These are phyloP conservation scores for Cicer arietinum DNA, from an alignment of 306 rosid species.

Conservation along the genomic window DNA sequence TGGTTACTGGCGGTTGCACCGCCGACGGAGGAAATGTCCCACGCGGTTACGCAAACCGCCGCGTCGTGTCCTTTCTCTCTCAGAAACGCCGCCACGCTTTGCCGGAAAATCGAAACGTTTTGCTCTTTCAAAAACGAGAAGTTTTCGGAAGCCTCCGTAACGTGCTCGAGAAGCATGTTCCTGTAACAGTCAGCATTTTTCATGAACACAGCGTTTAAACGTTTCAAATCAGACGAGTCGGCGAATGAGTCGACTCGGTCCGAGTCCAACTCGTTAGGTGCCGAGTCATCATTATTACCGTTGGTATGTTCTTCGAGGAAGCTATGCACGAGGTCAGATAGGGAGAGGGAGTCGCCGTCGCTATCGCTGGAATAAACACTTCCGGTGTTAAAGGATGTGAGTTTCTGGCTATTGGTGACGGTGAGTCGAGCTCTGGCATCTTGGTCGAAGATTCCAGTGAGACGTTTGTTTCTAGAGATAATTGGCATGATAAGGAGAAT, in stretches of 20 bases:
- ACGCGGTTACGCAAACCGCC: constrained; percentile 62
- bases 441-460: constrained; percentile 59
- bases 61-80: constrained; percentile 65
- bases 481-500: constrained; percentile 41
- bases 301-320: constrained; percentile 49
- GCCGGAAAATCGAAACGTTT: constrained; percentile 24
- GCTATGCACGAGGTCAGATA: constrained; percentile 65
- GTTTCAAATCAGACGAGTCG: neutral
- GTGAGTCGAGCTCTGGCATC: constrained; percentile 58
- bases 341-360: constrained; percentile 49
- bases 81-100: constrained; percentile 59
- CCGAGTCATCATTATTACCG: neutral
- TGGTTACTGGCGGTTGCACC: constrained; percentile 53
- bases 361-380: constrained; percentile 55
- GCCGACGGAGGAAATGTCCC: constrained; percentile 44
- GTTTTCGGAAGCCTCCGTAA: constrained; percentile 47
- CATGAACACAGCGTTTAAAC: neutral
- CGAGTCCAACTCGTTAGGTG: constrained; percentile 40
- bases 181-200: constrained; percentile 49
- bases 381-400: constrained; percentile 46
- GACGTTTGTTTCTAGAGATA: constrained; percentile 48
- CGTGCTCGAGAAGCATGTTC: constrained; percentile 48
- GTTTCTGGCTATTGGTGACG: constrained; percentile 34
- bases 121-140: constrained; percentile 36
- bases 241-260: constrained; percentile 50